Conservation (phyloP, 441 rosid species). For the Kokia cookei region DNA sequence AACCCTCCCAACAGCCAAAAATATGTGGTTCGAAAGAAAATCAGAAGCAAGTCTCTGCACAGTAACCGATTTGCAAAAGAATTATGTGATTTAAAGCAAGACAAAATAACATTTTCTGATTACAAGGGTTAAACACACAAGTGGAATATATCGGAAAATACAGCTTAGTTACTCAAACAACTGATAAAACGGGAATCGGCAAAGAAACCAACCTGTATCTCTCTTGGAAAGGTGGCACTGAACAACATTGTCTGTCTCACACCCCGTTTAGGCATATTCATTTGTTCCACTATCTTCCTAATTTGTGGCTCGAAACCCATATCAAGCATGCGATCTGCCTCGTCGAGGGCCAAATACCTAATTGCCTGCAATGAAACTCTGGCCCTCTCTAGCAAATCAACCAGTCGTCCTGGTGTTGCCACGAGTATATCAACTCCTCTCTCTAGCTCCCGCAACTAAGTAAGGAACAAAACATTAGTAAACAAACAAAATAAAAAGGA, state of each 20-base stretch:
- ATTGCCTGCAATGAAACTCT: slow-evolving; percentile 89
- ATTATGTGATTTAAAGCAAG: background rate
- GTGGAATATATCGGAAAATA: background rate
- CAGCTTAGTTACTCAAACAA: background rate
- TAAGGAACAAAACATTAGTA: background rate
- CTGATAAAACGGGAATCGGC: background rate
- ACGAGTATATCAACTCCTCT: slow-evolving; percentile 97
- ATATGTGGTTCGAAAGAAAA: slow-evolving; percentile 69
- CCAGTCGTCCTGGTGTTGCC: slow-evolving; percentile 94
- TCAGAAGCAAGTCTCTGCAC: slow-evolving; percentile 97
- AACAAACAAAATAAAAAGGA: background rate
- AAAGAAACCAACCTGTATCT: slow-evolving; percentile 62
- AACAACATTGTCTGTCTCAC: slow-evolving; percentile 84
- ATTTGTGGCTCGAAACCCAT: slow-evolving; percentile 99
- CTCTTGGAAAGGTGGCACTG: slow-evolving; percentile 94
- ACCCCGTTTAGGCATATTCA: slow-evolving; percentile 90
- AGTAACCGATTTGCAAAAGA: background rate
- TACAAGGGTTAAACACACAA: background rate
- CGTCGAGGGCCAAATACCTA: slow-evolving; percentile 80
- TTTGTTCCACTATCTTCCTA: slow-evolving; percentile 88
- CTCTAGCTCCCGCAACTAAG: slow-evolving; percentile 79
- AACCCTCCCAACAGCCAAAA: slow-evolving; percentile 97
- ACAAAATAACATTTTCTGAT: background rate
- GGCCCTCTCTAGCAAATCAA: slow-evolving; percentile 91
- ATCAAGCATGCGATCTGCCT: slow-evolving; percentile 96